These are phyloP conservation scores for Fraxinus sp. DNA, from an alignment of 305 asterid species.

Conservation along the genomic window DNA sequence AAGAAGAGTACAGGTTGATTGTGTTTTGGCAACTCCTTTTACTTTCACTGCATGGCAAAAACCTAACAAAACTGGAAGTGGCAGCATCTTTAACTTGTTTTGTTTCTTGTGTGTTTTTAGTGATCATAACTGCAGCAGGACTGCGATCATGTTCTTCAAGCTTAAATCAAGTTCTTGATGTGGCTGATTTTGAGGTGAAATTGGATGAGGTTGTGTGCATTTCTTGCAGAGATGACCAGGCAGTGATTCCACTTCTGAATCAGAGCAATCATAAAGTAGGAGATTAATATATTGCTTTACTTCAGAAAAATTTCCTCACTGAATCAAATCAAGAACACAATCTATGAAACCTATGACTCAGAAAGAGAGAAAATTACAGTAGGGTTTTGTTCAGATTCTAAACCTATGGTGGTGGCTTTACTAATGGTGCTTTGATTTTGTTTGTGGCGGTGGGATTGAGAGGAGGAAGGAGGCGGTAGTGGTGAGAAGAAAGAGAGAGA, in stretches of 20 bases:
- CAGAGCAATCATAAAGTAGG: neutral
- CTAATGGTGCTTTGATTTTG: neutral
- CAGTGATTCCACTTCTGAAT: neutral
- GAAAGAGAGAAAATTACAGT: neutral
- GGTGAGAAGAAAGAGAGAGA: neutral
- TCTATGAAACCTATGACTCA: neutral
- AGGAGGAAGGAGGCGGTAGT: neutral
- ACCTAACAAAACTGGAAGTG: neutral
- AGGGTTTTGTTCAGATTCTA: neutral
- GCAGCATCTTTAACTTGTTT: neutral
- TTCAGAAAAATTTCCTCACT: neutral
- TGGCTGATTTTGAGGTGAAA: neutral
- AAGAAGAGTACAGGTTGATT: neutral
- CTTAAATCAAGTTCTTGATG: neutral
- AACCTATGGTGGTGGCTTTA: neutral
- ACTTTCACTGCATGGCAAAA: neutral
- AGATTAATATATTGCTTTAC: neutral
- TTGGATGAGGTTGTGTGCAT: neutral
- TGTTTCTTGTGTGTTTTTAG: neutral
- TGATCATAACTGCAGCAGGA: neutral
- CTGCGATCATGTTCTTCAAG: neutral
- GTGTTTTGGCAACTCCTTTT: neutral
- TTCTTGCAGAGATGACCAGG: neutral
- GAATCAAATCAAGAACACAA: neutral
- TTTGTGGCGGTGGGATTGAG: neutral